Conservation (phyloP, 2,329 filamentous ascomycete genomes). For the Microcyclosporella mali region DNA sequence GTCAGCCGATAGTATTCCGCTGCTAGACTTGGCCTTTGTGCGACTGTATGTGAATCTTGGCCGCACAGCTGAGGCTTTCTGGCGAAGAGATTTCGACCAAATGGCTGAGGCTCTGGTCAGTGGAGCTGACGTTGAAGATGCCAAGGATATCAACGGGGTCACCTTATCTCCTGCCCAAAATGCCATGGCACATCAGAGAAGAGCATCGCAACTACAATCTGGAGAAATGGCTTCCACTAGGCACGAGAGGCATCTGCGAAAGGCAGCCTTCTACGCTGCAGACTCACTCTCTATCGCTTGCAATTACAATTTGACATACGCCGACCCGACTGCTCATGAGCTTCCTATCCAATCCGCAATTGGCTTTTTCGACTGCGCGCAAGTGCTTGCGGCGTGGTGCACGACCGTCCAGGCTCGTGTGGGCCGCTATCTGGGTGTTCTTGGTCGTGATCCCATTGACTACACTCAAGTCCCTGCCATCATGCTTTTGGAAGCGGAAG, state of each 20-base stretch:
- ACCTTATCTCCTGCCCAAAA: constrained; percentile 7
- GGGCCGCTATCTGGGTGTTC: constrained; percentile 78
- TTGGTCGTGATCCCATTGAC: constrained; percentile 78
- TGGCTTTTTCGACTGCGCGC: constrained; percentile 88
- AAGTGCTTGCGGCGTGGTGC: constrained; percentile 91
- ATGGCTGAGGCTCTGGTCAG: constrained; percentile 82
- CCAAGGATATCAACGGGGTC: constrained; percentile 4
- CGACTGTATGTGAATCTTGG: constrained; percentile 90
- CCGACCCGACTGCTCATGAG: constrained; percentile 75
- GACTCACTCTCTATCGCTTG: constrained; percentile 86
- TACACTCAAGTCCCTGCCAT: constrained; percentile 74
- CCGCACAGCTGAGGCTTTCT: constrained; percentile 85
- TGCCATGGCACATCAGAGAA: constrained; percentile 18
- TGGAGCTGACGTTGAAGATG: constrained; percentile 54
- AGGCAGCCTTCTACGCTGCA: constrained; percentile 91
- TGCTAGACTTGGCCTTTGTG: constrained; percentile 87
- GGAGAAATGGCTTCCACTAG: constrained; percentile 48
- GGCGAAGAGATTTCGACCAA: constrained; percentile 86
- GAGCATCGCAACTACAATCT: constrained; percentile 15
- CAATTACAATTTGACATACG: constrained; percentile 76
- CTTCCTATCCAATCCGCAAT: constrained; percentile 84
- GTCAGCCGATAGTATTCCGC: constrained; percentile 82
- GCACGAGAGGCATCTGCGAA: constrained; percentile 80
- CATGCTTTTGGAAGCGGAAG: constrained; percentile 87
- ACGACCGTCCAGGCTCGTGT: constrained; percentile 89